A percentile compares a stretch with the other conserved stretches of the same genome.
Evolutionary conservation across 2,329 filamentous ascomycete genomes (phyloP).

Genomic region (Trichoderma sp.): DNA sequence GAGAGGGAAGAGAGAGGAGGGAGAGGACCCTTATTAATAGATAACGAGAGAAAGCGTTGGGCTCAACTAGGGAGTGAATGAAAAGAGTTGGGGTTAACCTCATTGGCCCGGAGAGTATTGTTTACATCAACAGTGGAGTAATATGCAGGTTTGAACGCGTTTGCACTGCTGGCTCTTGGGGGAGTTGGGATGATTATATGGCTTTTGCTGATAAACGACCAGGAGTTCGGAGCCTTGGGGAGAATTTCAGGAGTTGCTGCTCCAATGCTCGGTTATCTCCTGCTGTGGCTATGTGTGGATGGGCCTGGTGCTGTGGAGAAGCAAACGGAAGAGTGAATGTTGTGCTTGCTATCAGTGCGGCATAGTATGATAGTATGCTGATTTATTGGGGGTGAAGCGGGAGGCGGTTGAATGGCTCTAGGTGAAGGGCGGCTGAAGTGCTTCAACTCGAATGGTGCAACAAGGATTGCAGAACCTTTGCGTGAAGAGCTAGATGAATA

Average conservation of each 20-base stretch:
- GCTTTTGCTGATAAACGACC: no score
- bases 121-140: background rate
- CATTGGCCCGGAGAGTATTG: background rate
- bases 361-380: no score
- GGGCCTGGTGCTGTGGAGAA: background rate
- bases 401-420: background rate
- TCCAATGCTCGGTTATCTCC: background rate
- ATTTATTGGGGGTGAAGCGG: background rate
- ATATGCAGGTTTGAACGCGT: background rate
- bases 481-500: background rate
- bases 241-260: background rate
- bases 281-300: background rate
- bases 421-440: fast-evolving
- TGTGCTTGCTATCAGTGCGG: background rate
- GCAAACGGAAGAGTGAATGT: background rate
- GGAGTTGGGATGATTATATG: background rate
- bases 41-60: background rate
- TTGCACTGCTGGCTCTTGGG: background rate
- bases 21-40: background rate
- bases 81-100: background rate
- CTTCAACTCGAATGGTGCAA: background rate
- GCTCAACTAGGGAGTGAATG: background rate
- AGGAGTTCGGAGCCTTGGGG: background rate
- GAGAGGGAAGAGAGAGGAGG: background rate
- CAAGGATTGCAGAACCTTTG: fast-evolving